Percentiles rank a stretch among this genome's conserved stretches.
These are phyloP conservation scores for Hyparrhenia diplandra DNA, from an alignment of 176 grass and related monocot species.

Conservation along the genomic window DNA sequence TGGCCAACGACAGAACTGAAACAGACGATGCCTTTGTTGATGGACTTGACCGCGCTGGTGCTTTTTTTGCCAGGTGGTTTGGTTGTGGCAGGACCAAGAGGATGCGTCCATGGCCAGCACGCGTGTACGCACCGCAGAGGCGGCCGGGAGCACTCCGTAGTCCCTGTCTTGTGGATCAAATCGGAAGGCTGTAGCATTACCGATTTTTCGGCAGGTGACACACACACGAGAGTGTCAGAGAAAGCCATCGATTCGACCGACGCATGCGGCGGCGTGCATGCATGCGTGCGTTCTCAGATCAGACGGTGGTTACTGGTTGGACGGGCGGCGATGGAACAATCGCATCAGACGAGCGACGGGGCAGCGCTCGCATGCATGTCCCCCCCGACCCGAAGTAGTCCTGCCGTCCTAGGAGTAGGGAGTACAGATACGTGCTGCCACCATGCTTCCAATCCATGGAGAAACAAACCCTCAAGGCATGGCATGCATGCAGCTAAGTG, in stretches of 20 bases:
- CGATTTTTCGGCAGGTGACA: not conserved
- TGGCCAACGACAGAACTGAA: not conserved
- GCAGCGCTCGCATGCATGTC: not conserved
- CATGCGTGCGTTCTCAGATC: not conserved
- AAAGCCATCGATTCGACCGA: conserved; percentile 27
- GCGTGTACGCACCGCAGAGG: not conserved
- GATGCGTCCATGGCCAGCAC: not conserved
- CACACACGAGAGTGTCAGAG: conserved; percentile 3
- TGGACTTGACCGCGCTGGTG: not conserved
- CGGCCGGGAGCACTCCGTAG: not conserved
- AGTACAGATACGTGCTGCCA: not conserved
- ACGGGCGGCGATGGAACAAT: conserved; percentile 33
- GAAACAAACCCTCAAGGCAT: not conserved
- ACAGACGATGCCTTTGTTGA: no score
- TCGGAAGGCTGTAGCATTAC: not conserved
- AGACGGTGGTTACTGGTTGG: not conserved
- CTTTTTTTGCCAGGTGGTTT: not conserved
- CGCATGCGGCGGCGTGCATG: conserved; percentile 40
- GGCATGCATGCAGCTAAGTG: not conserved
- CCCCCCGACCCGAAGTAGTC: not conserved
- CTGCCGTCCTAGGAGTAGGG: not conserved
- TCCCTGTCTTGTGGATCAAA: not conserved
- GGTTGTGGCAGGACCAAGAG: not conserved
- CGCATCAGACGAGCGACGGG: conserved; percentile 9
- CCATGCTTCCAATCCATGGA: conserved; percentile 14